Evolutionary conservation across 768 basidiomycete genomes (phyloP).

Genomic region (Tephrocybe sp.): DNA sequence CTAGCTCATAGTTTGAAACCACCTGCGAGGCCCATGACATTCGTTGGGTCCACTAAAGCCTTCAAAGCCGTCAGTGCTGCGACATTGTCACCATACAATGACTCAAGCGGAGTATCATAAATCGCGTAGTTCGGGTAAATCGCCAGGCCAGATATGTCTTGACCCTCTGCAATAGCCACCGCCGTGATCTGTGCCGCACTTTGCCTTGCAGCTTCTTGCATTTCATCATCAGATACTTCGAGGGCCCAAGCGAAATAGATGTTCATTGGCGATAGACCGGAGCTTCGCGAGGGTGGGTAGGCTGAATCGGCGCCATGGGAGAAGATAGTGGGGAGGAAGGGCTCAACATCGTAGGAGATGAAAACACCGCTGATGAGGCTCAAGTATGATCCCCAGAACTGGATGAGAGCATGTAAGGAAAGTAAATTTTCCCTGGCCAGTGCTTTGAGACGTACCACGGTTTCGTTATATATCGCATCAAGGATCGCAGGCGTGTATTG

Average conservation of each 20-base stretch:
- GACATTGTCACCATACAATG: slow-evolving; percentile 53
- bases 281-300: slow-evolving; percentile 43
- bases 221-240: slow-evolving; percentile 34
- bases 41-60: slow-evolving; percentile 52
- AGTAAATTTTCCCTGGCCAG: slow-evolving; percentile 23
- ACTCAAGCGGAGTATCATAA: slow-evolving; percentile 44
- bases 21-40: too few species aligned
- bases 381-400: slow-evolving; percentile 45
- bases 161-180: slow-evolving; percentile 38
- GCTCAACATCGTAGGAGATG: too few species aligned
- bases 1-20: too few species aligned
- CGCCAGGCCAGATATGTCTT: slow-evolving; percentile 31
- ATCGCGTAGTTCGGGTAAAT: slow-evolving; percentile 64
- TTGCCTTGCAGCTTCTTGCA: slow-evolving; percentile 38
- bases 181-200: slow-evolving; percentile 39
- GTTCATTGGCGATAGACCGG: slow-evolving; percentile 42
- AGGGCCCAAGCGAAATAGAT: slow-evolving; percentile 45
- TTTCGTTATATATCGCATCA: too few species aligned
- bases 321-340: slow-evolving; percentile 43
- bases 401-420: neutral
- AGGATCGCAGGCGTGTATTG: too few species aligned
- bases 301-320: slow-evolving; percentile 40
- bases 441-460: too few species aligned
- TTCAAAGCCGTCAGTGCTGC: slow-evolving; percentile 39
- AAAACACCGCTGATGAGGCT: slow-evolving; percentile 24